Base-by-base conservation (phyloP, 176 grass and related monocot genomes). In the Eleusine indica region DNA sequence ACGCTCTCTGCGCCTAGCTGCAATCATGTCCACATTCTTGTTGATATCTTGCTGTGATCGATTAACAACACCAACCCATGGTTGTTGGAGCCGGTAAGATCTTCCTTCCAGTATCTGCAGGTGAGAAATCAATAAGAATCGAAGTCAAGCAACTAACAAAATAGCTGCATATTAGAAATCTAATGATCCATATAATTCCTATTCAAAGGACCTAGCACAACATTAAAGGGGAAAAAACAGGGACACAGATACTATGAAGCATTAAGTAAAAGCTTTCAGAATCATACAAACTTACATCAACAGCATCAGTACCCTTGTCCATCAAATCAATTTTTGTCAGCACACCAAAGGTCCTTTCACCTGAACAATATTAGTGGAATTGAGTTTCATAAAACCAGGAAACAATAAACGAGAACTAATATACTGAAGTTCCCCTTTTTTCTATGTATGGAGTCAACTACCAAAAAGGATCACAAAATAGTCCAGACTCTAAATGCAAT, bases 251-350 rank as follows among this genome's bases (percentile, higher is more conserved):
- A 18, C 0, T 51, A 58, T 38, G 9, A 71, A 25, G 52, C 63
- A 19, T 72, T 39, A 38, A 69, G 22, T 6, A 67, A 18, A 79
- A 61, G 41, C 30, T 82, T 76, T n/a, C 60, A 77, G 58, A 62
- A 74, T 74, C n/a, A 38, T 61, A 42, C 49, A 61, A 52, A 94
- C 93, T 92, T 88, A 99, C 97, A 89, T 99, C 97, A 86, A 99
- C 97, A 81, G 97, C 97, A 86, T 99, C 91, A 0, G 97, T 99
- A 79, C 97, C 97, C 93, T 99, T 99, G 86, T 99, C 97, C 97
- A 99, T 99, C 66, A 99, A 88, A 94, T 99, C 97, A 58, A 99
- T 99, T 89, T 99, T 99, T 61, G 97, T 99, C 14, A 99, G 93
- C 63, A 99, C 97, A 78, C 97, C 97, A 47, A 99, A 94, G 21